phyloP scores from a whole-genome alignment of 2,329 filamentous ascomycete genomes.

The Talaromyces islandicus region DNA sequence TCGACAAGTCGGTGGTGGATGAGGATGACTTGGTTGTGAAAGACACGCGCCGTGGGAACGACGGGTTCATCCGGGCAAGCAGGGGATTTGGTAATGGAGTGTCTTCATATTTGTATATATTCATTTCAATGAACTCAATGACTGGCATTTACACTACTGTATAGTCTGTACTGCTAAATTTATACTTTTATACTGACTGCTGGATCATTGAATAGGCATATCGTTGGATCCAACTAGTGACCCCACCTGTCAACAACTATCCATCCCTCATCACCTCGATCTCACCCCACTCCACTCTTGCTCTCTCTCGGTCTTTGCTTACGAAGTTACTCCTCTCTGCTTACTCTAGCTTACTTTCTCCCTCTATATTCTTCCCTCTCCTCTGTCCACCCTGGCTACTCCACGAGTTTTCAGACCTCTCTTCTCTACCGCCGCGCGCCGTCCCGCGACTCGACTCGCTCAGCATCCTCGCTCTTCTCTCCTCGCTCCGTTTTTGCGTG shows the following conservation, averaged over 20 bases:
- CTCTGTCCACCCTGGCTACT: slow-evolving; percentile 1
- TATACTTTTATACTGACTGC: not conserved
- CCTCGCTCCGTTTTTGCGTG: not conserved
- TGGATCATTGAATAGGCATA: not conserved
- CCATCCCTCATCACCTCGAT: not conserved
- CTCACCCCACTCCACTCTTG: not conserved
- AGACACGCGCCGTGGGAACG: not conserved
- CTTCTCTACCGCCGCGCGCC: not conserved
- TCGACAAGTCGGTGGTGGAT: no score
- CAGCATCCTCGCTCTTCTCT: not conserved
- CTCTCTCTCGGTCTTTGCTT: not conserved
- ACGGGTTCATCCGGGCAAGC: not conserved
- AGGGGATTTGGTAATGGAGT: not conserved
- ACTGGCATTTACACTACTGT: not conserved
- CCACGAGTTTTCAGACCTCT: slow-evolving; percentile 5
- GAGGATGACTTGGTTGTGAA: no score
- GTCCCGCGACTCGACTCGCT: not conserved
- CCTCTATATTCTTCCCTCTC: not conserved
- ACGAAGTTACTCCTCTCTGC: not conserved
- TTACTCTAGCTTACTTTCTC: not conserved
- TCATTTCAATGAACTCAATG: not conserved
- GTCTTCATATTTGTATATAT: not conserved
- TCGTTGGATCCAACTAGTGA: not conserved
- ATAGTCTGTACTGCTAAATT: not conserved
- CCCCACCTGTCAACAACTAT: not conserved